Evolutionary conservation across 345 rosid species (phyloP).

Genomic region (Raphanus sativus): DNA sequence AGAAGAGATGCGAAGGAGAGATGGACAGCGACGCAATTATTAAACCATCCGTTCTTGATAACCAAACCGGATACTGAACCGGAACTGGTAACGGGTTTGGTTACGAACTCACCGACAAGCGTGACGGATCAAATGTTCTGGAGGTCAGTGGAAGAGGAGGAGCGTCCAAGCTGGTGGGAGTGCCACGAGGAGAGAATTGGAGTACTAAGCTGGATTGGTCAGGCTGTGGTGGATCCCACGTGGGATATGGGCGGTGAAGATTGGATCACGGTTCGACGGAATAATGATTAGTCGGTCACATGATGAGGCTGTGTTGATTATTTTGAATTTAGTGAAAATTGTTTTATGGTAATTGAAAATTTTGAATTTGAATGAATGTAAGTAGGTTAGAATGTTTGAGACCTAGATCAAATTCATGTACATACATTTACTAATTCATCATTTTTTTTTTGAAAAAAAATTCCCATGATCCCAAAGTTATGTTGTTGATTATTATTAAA

Average conservation of each 20-base stretch:
- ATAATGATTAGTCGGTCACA: conserved; percentile 33
- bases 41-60: conserved; percentile 49
- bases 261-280: conserved; percentile 54
- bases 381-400: background rate
- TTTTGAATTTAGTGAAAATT: background rate
- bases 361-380: conserved; percentile 23
- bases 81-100: conserved; percentile 35
- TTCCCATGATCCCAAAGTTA: background rate
- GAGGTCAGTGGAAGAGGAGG: conserved; percentile 43
- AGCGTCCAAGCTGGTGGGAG: conserved; percentile 30
- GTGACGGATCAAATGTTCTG: conserved; percentile 66
- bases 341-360: background rate
- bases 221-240: conserved; percentile 33
- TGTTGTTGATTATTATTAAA: background rate
- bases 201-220: conserved; percentile 36
- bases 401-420: conserved; percentile 6
- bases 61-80: conserved; percentile 24
- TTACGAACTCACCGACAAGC: conserved; percentile 69
- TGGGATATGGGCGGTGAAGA: conserved; percentile 50
- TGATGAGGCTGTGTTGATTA: conserved; percentile 2
- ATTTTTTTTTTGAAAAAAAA: background rate
- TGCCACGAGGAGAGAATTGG: conserved; percentile 51
- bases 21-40: conserved; percentile 53
- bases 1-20: conserved; percentile 51
- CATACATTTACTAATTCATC: conserved; percentile 19